These are phyloP conservation scores for Fusarium continuum DNA, from an alignment of 2,329 filamentous ascomycete species.

Conservation along the genomic window DNA sequence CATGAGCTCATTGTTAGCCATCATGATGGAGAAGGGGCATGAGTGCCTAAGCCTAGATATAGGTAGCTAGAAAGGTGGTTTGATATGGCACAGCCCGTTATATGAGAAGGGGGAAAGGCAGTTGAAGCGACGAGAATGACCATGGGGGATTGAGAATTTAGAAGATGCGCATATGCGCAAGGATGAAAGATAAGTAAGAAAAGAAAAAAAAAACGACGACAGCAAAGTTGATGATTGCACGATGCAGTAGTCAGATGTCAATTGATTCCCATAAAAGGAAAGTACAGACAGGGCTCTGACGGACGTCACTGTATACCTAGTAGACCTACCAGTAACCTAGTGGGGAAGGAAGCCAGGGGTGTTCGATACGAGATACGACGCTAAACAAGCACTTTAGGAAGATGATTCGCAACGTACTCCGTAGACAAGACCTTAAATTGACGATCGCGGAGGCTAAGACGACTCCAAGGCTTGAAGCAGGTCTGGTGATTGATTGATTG, in stretches of 20 bases:
- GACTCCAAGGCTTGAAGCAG: not conserved
- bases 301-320: not conserved
- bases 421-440: conserved; percentile 8
- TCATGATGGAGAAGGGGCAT: conserved; percentile 20
- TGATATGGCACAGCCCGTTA: not conserved
- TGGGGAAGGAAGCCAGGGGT: not conserved
- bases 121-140: not conserved
- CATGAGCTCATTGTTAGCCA: conserved; percentile 14
- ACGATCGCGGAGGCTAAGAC: not conserved
- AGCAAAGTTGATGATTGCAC: conserved; percentile 5
- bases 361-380: conserved; percentile 34
- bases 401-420: not conserved
- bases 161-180: not conserved
- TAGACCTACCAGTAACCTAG: too few species aligned
- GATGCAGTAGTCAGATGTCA: conserved; percentile 8
- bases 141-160: not conserved
- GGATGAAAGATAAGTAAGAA: not conserved
- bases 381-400: conserved; percentile 5
- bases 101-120: not conserved
- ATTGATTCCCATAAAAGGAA: not conserved
- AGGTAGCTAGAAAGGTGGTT: not conserved
- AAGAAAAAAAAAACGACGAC: not conserved
- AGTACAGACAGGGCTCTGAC: not conserved
- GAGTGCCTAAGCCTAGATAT: not conserved
- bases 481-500: not conserved